Evolutionary conservation across 805 yeast genomes (phyloP).

Genomic region (Saccharomycopsis javanensis): DNA sequence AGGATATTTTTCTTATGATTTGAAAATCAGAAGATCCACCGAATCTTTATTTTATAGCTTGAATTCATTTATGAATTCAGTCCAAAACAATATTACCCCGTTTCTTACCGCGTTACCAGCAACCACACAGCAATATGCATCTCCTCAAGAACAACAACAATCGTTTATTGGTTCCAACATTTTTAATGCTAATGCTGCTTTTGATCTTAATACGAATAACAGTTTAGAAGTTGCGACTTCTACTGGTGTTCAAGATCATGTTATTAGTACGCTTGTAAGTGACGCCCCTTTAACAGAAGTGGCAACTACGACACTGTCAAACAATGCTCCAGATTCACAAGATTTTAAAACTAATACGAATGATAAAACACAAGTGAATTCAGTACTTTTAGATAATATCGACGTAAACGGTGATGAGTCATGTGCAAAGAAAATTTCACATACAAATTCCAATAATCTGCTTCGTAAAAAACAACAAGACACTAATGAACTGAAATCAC

Average conservation of each 20-base stretch:
- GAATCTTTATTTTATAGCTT: constrained; percentile 43
- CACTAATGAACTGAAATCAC: constrained; percentile 12
- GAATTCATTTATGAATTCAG: constrained; percentile 39
- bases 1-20: constrained; percentile 45
- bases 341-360: too few species aligned
- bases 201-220: constrained; percentile 2
- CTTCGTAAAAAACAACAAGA: constrained; percentile 1
- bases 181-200: background rate
- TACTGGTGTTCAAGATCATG: background rate
- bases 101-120: constrained; percentile 46
- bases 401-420: too few species aligned
- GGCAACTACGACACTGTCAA: background rate
- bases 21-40: constrained; percentile 50
- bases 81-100: constrained; percentile 47
- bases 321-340: background rate
- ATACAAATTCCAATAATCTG: too few species aligned
- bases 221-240: background rate
- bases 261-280: background rate
- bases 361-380: too few species aligned
- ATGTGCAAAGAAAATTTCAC: too few species aligned
- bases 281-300: background rate
- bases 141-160: constrained; percentile 6
- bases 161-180: background rate
- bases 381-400: too few species aligned
- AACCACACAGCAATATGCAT: background rate